These are phyloP conservation scores for Rhodosporidiobolus sp. DNA, from an alignment of 768 basidiomycete species.

Conservation along the genomic window DNA sequence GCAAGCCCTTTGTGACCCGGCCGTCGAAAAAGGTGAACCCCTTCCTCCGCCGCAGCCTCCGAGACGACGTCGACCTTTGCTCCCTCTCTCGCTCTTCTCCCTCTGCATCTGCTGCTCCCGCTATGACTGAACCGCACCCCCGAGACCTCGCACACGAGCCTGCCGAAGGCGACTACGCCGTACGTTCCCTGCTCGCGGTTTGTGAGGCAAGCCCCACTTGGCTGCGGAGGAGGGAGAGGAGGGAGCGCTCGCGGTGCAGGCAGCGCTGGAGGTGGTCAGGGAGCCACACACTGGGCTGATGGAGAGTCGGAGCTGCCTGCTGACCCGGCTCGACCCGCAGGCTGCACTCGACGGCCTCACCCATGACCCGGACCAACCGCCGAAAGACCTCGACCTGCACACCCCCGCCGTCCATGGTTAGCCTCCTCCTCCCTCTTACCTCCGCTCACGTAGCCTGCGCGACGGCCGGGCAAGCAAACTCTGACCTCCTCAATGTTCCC, in stretches of 20 bases:
- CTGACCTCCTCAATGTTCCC: neutral
- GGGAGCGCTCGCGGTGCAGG: too few species aligned
- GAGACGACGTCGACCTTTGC: too few species aligned
- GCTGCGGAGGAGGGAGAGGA: neutral
- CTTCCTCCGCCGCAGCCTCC: too few species aligned
- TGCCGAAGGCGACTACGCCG: conserved; percentile 5
- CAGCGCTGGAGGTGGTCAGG: too few species aligned
- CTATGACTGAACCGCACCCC: conserved; percentile 3
- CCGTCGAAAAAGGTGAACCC: too few species aligned
- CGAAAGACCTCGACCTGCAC: conserved; percentile 4
- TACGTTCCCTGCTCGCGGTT: neutral
- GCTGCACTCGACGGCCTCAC: conserved; percentile 21
- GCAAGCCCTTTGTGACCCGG: too few species aligned
- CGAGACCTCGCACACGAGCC: neutral
- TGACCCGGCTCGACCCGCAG: neutral
- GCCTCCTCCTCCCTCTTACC: neutral
- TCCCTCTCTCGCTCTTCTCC: neutral
- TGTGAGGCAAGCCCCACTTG: neutral
- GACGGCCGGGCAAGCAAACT: neutral
- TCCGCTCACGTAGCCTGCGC: too few species aligned
- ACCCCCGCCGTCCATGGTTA: conserved; percentile 16
- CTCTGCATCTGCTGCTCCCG: neutral
- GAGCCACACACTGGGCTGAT: too few species aligned
- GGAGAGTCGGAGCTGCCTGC: too few species aligned
- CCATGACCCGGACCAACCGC: conserved; percentile 3